phyloP scores from a whole-genome alignment of 2,329 filamentous ascomycete species.

The Sporothrix luriei region DNA sequence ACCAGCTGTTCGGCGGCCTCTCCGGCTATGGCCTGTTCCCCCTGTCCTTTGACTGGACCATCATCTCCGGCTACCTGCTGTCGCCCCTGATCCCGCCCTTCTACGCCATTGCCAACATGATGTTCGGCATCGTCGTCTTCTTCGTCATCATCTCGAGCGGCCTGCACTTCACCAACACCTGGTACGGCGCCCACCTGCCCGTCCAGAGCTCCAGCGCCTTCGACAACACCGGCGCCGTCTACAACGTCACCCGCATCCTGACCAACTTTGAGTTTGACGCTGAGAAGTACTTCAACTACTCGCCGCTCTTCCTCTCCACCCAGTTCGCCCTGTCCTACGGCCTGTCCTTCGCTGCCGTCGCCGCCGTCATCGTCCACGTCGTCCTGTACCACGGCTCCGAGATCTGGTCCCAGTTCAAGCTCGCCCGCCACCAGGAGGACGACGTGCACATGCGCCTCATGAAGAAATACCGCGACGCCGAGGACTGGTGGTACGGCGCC shows the following conservation, averaged over 20 bases:
- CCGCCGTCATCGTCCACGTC: slow-evolving; percentile 62
- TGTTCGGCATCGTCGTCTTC: slow-evolving; percentile 58
- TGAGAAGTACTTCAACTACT: slow-evolving; percentile 64
- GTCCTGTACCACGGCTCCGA: slow-evolving; percentile 58
- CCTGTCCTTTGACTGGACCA: slow-evolving; percentile 47
- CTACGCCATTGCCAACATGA: slow-evolving; percentile 60
- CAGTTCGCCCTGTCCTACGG: slow-evolving; percentile 65
- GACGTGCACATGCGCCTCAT: slow-evolving; percentile 63
- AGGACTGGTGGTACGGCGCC: slow-evolving; percentile 61
- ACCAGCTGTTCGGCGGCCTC: slow-evolving; percentile 52
- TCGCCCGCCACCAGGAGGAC: slow-evolving; percentile 59
- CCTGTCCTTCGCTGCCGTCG: slow-evolving; percentile 59
- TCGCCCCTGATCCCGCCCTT: slow-evolving; percentile 57
- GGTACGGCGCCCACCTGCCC: slow-evolving; percentile 63
- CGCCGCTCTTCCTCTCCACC: slow-evolving; percentile 65
- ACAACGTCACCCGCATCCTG: slow-evolving; percentile 64
- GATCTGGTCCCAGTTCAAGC: slow-evolving; percentile 58
- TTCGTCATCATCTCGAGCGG: slow-evolving; percentile 60
- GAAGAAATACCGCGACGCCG: slow-evolving; percentile 62
- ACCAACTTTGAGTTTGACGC: slow-evolving; percentile 62
- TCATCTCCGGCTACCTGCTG: slow-evolving; percentile 53
- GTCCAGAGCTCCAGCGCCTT: slow-evolving; percentile 63
- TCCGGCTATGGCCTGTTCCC: slow-evolving; percentile 46
- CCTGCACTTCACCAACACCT: slow-evolving; percentile 59
- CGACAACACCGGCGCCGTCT: slow-evolving; percentile 63